Evolutionary conservation across 306 rosid species (phyloP), one percentile per base, ranked within the genome.

Genomic region (Trifolium subterraneum): DNA sequence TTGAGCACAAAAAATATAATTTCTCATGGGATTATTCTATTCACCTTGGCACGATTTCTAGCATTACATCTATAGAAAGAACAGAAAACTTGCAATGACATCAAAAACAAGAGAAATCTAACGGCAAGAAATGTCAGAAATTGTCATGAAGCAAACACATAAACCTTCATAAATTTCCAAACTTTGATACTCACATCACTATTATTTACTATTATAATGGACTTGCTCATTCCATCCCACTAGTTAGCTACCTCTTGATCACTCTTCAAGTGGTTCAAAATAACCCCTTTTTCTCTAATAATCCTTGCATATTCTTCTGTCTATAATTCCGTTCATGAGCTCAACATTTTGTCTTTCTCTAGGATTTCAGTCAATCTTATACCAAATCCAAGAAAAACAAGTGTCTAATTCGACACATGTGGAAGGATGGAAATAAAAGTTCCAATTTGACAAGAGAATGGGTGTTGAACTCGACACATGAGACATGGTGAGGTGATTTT

Each of bases 181-280:
- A 78, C 41, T 79, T 89, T 93, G 44, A 91, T 83, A 63, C 76
- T 86, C 80, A 90, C 73, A 52, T 80, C 86, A 6, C 96, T 72
- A 64, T 81, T 80, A 64, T 91, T 70, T 87, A 22, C 25, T 22
- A 22, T 22, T 22, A 22, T 83, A 48, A 93, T 89, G 20, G 96
- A 91, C 72, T 82, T 89, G 79, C 80, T 89, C 92, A 93, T 93
- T 58, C 96, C 98, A 79, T 91, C 91, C 91, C 93, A 93, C 67
- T 89, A 29, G 2, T 75, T 78, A 5, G 92, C 84, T 33, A 88
- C 93, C 66, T 93, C 96, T 69, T 82, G 82, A 80, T 93, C 94
- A 60, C 86, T 86, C 81, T 91, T 91, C 84, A 93, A 70, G 76
- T 75, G 91, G 80, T 88, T 93, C 83, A 82, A 9, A 78, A 91